phyloP scores from a whole-genome alignment of 192 early-diverging fungal species.

The Backusella westeae region DNA sequence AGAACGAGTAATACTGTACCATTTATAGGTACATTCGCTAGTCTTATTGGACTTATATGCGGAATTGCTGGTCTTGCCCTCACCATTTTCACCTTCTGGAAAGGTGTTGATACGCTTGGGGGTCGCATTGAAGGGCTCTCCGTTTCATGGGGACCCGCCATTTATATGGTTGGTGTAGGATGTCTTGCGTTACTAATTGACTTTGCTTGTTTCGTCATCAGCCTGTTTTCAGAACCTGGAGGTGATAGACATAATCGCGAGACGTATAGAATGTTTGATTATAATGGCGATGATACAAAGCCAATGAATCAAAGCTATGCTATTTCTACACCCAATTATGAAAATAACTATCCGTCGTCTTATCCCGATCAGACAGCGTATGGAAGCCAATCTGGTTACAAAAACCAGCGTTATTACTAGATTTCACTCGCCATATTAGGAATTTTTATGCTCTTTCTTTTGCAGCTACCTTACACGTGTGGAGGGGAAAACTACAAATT shows the following conservation, averaged over 20 bases:
- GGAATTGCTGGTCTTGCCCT: conserved; percentile 5
- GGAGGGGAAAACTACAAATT: not conserved
- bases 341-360: not conserved
- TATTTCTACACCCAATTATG: not conserved
- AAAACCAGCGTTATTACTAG: not conserved
- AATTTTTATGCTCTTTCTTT: not conserved
- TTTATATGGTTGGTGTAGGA: conserved; percentile 11
- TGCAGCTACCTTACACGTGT: not conserved
- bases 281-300: not conserved
- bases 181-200: not conserved
- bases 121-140: not conserved
- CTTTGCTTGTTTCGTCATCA: not conserved
- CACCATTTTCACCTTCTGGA: conserved; percentile 1
- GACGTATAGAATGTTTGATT: not conserved
- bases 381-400: not conserved
- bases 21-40: conserved; percentile 5
- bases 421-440: not conserved
- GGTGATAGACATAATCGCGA: not conserved
- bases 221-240: not conserved
- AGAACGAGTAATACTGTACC: conserved; percentile 6
- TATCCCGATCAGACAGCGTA: not conserved
- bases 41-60: not conserved
- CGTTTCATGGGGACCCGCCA: not conserved
- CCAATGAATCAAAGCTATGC: not conserved
- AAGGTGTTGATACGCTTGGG: not conserved